phyloP scores from a whole-genome alignment of 2,329 filamentous ascomycete species.

The Cryoendolithus antarcticus region DNA sequence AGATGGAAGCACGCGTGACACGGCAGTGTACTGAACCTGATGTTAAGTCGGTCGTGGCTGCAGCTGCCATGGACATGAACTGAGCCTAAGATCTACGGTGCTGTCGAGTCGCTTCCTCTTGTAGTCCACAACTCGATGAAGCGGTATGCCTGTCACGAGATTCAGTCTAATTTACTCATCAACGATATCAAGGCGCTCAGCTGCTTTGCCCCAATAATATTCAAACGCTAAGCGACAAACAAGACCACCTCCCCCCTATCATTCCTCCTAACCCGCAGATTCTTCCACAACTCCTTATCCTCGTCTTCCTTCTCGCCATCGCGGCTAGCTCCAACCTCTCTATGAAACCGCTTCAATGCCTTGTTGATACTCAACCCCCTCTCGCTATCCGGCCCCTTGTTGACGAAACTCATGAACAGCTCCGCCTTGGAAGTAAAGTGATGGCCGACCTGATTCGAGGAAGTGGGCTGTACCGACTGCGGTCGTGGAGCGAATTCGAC shows the following conservation, averaged over 20 bases:
- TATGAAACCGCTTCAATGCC: conserved; percentile 78
- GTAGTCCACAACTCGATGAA: no score
- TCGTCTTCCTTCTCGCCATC: conserved; percentile 43
- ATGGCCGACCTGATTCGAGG: conserved; percentile 49
- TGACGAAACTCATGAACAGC: conserved; percentile 70
- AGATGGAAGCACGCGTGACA: no score
- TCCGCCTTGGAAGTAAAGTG: conserved; percentile 43
- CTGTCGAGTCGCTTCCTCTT: no score
- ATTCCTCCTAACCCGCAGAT: conserved; percentile 66
- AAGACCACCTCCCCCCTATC: conserved; percentile 81
- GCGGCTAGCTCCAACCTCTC: conserved; percentile 45
- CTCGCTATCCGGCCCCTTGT: conserved; percentile 75
- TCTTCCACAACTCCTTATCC: conserved; percentile 84
- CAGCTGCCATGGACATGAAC: no score
- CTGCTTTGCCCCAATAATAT: no score
- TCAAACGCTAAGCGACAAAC: conserved; percentile 30
- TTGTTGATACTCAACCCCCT: conserved; percentile 85
- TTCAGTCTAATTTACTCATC: no score
- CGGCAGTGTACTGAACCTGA: no score
- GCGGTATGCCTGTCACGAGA: no score
- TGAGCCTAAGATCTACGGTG: no score
- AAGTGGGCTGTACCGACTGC: conserved; percentile 22
- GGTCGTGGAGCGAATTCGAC: conserved; percentile 39
- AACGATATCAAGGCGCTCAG: no score
- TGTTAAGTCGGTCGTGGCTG: no score